Evolutionary conservation across 768 basidiomycete species (phyloP), one percentile per base, ranked within the genome.

Genomic region (Boletus patriciae): DNA sequence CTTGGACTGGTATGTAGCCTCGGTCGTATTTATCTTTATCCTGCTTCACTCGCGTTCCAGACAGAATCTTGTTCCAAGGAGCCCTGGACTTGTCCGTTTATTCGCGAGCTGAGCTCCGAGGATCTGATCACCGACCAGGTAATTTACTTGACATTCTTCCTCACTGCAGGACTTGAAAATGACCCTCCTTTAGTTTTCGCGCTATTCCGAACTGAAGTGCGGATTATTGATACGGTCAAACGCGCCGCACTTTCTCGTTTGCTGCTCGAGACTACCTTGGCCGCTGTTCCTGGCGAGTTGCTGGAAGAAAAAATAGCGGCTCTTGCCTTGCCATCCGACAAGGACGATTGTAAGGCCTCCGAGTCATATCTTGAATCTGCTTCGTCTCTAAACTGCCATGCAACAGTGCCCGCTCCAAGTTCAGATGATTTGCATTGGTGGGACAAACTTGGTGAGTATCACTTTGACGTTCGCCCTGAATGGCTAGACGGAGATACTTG

Each of bases 81-180:
- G 76, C 78, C 34, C 78, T 98, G 25, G 87, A 93, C 59, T 77
- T 94, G 45, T 77, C 82, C 0, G 80, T 85, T 10, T 99, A 99
- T 71, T 85, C 87, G 19, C 80, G 94, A 57, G 88, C 92, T 8
- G 92, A 96, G 62, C 74, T 99, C 54, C 80, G 78, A 66, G 85
- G 90, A n/a, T 99, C 97, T 7, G 97, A 99, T 75, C 97, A 99
- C 69, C 87, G 89, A 67, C 97, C 97, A 70, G 92, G 93, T 87
- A 59, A 50, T 75, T 60, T 25, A 43, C 19, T 42, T 11, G 3
- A 27, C 12, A 6, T 38, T 21, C 45, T 4, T 29, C 29, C 21
- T 55, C 36, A 40, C 42, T 15, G 46, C 55, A 50, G 11, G 46
- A 42, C 44, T 51, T 54, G 41, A n/a, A 42, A 19, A 23, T 40